Percentiles rank a stretch among this genome's conserved stretches.
These are phyloP conservation scores for Lipomyces spencermartinsiae DNA, from an alignment of 805 yeast genomes.

Conservation along the genomic window DNA sequence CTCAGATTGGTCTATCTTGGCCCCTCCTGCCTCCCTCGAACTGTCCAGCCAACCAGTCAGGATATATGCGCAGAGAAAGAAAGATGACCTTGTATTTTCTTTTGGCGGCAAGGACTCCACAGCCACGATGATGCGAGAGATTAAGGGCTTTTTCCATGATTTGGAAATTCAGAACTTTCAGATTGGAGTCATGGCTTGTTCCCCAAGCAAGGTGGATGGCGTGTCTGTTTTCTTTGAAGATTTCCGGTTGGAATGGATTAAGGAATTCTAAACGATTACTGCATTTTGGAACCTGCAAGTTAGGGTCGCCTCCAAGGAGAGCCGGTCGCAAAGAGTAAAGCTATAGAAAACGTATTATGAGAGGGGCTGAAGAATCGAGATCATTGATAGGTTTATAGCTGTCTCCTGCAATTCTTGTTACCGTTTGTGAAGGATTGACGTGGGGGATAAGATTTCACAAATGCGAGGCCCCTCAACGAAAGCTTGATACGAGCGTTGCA, in stretches of 20 bases:
- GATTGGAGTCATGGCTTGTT: constrained; percentile 7
- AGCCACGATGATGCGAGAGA: not conserved
- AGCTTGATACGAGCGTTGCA: too few relatives aligned
- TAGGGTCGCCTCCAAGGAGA: too few relatives aligned
- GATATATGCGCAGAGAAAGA: constrained; percentile 2
- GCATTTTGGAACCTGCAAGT: too few relatives aligned
- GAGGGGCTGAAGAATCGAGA: too few relatives aligned
- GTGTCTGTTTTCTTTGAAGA: constrained; percentile 4
- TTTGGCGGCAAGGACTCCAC: constrained; percentile 8
- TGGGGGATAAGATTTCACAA: too few relatives aligned
- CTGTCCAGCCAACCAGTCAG: constrained; percentile 4
- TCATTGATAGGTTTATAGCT: too few relatives aligned
- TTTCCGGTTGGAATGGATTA: constrained; percentile 2
- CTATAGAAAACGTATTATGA: too few relatives aligned
- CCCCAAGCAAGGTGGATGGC: constrained; percentile 2
- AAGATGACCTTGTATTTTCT: constrained; percentile 3
- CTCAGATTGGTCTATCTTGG: constrained; percentile 7
- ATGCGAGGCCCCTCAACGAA: too few relatives aligned
- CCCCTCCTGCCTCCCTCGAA: not conserved
- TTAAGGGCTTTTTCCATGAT: constrained; percentile 10
- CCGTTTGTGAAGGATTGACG: too few relatives aligned
- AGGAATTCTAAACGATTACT: not conserved
- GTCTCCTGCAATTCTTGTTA: too few relatives aligned
- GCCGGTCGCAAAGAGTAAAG: too few relatives aligned
- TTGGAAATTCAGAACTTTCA: not conserved